These are phyloP conservation scores for Gossypium stocksii DNA, from an alignment of 345 rosid genomes.

Conservation along the genomic window DNA sequence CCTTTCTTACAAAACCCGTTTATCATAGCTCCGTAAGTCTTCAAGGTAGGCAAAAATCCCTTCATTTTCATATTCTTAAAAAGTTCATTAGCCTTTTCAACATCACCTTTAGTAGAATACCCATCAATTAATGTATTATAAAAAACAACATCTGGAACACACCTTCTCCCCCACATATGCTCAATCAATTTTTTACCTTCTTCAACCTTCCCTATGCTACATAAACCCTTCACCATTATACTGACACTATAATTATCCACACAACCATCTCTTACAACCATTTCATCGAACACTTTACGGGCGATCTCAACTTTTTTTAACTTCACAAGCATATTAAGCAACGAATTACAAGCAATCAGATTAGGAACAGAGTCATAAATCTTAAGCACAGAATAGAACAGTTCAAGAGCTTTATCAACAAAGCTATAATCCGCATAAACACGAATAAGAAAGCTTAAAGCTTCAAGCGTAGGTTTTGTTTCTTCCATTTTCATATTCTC, in stretches of 20 bases:
- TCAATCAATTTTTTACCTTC: slow-evolving; percentile 49
- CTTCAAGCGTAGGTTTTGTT: slow-evolving; percentile 50
- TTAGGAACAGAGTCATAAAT: slow-evolving; percentile 38
- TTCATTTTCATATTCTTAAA: slow-evolving; percentile 2
- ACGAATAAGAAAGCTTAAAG: slow-evolving; percentile 45
- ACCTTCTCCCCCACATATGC: slow-evolving; percentile 61
- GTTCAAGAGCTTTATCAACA: slow-evolving; percentile 49
- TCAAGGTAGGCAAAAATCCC: neutral
- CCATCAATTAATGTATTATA: slow-evolving; percentile 52
- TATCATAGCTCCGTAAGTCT: slow-evolving; percentile 3
- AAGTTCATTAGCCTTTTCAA: slow-evolving; percentile 1
- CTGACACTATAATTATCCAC: slow-evolving; percentile 67
- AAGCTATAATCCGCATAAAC: slow-evolving; percentile 50
- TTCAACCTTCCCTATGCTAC: slow-evolving; percentile 26
- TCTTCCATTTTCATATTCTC: slow-evolving; percentile 38
- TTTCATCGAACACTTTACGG: slow-evolving; percentile 35
- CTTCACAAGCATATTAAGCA: slow-evolving; percentile 47
- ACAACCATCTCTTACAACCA: slow-evolving; percentile 47
- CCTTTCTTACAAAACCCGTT: slow-evolving; percentile 41
- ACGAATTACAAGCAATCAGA: slow-evolving; percentile 61
- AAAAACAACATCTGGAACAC: slow-evolving; percentile 72
- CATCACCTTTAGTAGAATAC: slow-evolving; percentile 35
- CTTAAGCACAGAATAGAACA: slow-evolving; percentile 35
- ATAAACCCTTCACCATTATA: slow-evolving; percentile 62
- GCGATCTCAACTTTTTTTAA: slow-evolving; percentile 16